Base-by-base conservation (phyloP, 2,329 filamentous ascomycete species). In the Pseudopithomyces maydicus region DNA sequence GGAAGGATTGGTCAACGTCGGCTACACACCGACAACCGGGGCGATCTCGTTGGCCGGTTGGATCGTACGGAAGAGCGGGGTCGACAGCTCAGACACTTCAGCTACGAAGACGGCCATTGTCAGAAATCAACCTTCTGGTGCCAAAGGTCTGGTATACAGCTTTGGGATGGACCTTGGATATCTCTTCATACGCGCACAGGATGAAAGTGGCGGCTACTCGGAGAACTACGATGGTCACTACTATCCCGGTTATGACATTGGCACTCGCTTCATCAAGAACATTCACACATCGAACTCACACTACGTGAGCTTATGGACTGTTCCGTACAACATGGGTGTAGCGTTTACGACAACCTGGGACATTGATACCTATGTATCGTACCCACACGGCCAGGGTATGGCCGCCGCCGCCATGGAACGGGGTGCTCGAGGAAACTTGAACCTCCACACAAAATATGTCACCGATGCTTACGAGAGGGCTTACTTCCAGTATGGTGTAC, bases 291-390 rank as follows among this genome's bases (percentile, higher is more conserved):
- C 53, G 6, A 50, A 38, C 22, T 11, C 38, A 7, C 45, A 55
- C 39, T 55, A 38, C 39, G 53, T 50, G 14, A 55, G 53, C 39
- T n/a, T 55, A 20, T 55, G 53, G 53, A 44, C 29, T n/a, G 53
- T 55, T 15, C 53, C 53, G 23, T 55, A 44, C 46, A 55, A 55
- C 39, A 55, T 45, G 23, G 53, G 53, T n/a, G 11, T 55, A 6
- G 53, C 46, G 6, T 55, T 55, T 39, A 55, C 53, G 19, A 55
- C 53, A 12, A 55, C 53, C 3, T 55, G 53, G 53, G 53, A 55
- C 22, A 55, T 55, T 23, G 53, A 55, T 20, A 55, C 53, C 23
- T 55, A 55, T 17, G 46, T 55, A 15, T 51, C 53, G 15, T 55
- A 55, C 41, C 53, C 53, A 6, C 53, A 55, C 20, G 53, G 53